Evolutionary conservation across 106 monocot species (phyloP), one percentile per base, ranked within the genome.

Genomic region (Phalaenopsis equestris): DNA sequence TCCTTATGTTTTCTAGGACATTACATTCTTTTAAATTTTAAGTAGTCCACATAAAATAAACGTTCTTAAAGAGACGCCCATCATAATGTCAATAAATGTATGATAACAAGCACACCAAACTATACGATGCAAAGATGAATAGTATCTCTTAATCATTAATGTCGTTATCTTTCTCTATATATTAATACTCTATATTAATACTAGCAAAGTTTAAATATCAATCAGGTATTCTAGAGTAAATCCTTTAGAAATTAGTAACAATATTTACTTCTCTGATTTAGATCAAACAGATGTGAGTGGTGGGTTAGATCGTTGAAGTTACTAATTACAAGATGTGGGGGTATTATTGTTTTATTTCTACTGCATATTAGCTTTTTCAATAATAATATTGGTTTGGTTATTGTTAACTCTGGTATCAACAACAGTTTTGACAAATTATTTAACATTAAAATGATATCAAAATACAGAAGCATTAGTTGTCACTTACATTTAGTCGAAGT

Each of bases 401-500:
- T 30, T 30, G 30, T 30, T 30, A 30, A 30, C 30, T 30, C 30
- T 30, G 30, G 30, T 30, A 30, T 30, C 30, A 30, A 30, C 30
- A 30, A 30, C 30, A 30, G 30, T 30, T 30, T 30, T 30, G 30
- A 30, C 30, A 30, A 30, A 30, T 30, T 30, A 30, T 30, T 30
- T 30, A 30, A 30, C 0, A 64, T 23, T 23, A 64, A 21, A 64
- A 64, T 64, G 23, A 64, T 23, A 64, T 8, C 64, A 19, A 61
- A 61, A 5, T 70, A 70, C 30, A 16, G 1, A 70, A 39, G 12
- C 70, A 21, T 64, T 24, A 70, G 19, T 39, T 38, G 49, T 72
- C 17, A 42, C 76, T 56, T 84, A 84, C 89, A 82, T 82, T 75
- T 15, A 89, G 70, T 68, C 84, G 89, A 55, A 80, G 75, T 80